Conservation (phyloP, 495 filamentous ascomycete species). For the Penicillium ochrochloron region DNA sequence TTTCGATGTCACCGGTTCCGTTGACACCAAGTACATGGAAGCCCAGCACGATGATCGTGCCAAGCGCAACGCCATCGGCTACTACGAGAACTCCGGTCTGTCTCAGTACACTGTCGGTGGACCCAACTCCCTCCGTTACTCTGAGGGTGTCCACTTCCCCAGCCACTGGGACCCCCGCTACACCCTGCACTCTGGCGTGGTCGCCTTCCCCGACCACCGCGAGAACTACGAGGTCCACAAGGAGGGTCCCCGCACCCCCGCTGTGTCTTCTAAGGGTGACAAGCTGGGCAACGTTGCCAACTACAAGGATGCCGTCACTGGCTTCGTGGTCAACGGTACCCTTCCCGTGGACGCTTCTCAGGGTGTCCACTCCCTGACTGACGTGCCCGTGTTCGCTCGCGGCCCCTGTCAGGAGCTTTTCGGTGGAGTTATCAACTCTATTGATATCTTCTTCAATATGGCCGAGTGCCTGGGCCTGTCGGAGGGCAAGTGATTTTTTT, state of each 20-base stretch:
- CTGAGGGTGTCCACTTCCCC: slow-evolving; percentile 69
- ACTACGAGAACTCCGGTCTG: slow-evolving; percentile 66
- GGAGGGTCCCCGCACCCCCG: slow-evolving; percentile 60
- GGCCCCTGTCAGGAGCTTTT: slow-evolving; percentile 75
- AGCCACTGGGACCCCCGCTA: slow-evolving; percentile 78
- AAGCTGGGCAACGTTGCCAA: slow-evolving; percentile 61
- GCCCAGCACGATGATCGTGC: slow-evolving; percentile 61
- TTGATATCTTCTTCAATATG: slow-evolving; percentile 75
- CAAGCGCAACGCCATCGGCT: slow-evolving; percentile 70
- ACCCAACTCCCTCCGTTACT: slow-evolving; percentile 53
- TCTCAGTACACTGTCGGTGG: slow-evolving; percentile 66
- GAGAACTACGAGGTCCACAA: slow-evolving; percentile 69
- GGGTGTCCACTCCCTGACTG: slow-evolving; percentile 75
- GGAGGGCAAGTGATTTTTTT: slow-evolving; percentile 11
- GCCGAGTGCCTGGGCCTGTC: slow-evolving; percentile 69
- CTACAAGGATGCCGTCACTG: slow-evolving; percentile 63
- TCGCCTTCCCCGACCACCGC: slow-evolving; percentile 67
- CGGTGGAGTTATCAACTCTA: slow-evolving; percentile 67
- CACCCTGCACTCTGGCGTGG: slow-evolving; percentile 66
- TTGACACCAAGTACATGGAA: slow-evolving; percentile 62
- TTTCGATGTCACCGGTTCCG: slow-evolving; percentile 65
- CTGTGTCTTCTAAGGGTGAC: slow-evolving; percentile 37
- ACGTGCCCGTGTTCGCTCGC: slow-evolving; percentile 74
- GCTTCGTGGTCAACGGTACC: slow-evolving; percentile 71
- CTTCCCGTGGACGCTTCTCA: slow-evolving; percentile 57